A percentile compares a stretch with the other conserved stretches of the same genome.
Evolutionary conservation across 306 rosid species (phyloP).

Genomic region (Luffa acutangula): DNA sequence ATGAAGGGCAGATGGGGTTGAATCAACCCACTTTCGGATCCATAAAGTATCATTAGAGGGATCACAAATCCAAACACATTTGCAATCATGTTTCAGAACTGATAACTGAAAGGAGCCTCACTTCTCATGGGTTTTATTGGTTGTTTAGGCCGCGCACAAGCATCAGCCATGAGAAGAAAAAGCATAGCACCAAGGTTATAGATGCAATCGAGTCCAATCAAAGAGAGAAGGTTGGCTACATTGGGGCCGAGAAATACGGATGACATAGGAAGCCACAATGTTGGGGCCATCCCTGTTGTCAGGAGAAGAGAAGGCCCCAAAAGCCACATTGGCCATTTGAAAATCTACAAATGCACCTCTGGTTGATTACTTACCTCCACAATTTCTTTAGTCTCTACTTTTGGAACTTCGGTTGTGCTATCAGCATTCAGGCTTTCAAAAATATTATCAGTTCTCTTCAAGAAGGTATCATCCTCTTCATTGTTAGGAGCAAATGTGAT

Average conservation of each 20-base stretch:
- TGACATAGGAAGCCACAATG: slow-evolving; percentile 82
- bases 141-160: slow-evolving; percentile 51
- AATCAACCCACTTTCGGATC: slow-evolving; percentile 50
- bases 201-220: slow-evolving; percentile 84
- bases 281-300: slow-evolving; percentile 70
- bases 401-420: slow-evolving; percentile 27
- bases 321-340: slow-evolving; percentile 91
- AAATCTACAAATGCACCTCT: slow-evolving; percentile 36
- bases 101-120: slow-evolving; percentile 80
- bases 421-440: slow-evolving; percentile 46
- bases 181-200: slow-evolving; percentile 83
- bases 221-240: slow-evolving; percentile 73
- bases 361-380: slow-evolving; percentile 27
- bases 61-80: slow-evolving; percentile 50
- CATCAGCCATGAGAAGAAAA: slow-evolving; percentile 92
- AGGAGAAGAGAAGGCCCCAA: slow-evolving; percentile 81
- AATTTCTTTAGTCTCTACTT: slow-evolving; percentile 21
- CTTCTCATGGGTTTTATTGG: slow-evolving; percentile 40
- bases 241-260: slow-evolving; percentile 75
- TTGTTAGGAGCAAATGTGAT: slow-evolving; percentile 37
- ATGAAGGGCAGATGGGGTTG: slow-evolving; percentile 61
- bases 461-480: slow-evolving; percentile 25
- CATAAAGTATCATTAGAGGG: slow-evolving; percentile 48
- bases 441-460: slow-evolving; percentile 36
- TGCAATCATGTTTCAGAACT: slow-evolving; percentile 77